Evolutionary conservation across 345 rosid species (phyloP).

Genomic region (Lepidium sativum): DNA sequence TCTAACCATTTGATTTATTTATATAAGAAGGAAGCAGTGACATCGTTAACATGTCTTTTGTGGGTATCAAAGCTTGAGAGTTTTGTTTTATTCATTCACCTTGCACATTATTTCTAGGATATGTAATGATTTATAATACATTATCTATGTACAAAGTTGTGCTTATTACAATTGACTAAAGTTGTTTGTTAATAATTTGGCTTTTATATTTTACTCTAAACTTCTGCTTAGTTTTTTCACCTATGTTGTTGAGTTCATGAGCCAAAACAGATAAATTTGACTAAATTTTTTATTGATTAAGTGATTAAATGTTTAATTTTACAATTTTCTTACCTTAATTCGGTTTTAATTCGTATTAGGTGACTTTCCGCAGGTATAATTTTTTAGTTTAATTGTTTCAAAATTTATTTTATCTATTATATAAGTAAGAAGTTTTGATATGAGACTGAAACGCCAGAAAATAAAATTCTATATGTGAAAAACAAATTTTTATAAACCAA

Average conservation of each 20-base stretch:
- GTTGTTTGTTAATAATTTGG: not conserved
- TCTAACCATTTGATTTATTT: conserved; percentile 44
- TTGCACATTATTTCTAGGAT: not conserved
- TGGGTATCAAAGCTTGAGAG: not conserved
- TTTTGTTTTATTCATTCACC: not conserved
- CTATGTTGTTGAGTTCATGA: not conserved
- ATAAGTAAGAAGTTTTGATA: no score
- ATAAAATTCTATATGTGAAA: no score
- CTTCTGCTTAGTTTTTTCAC: not conserved
- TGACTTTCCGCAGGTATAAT: no score
- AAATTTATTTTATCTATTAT: no score
- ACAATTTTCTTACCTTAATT: no score
- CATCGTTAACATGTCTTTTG: not conserved
- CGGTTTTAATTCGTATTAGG: no score
- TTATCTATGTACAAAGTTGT: not conserved
- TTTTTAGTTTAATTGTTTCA: no score
- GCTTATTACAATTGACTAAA: not conserved
- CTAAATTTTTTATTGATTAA: no score
- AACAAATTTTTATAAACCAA: no score
- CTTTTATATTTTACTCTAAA: not conserved
- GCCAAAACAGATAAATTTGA: not conserved
- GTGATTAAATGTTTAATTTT: no score
- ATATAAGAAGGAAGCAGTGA: not conserved
- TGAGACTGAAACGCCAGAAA: no score
- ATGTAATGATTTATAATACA: not conserved